phyloP scores from a whole-genome alignment of 176 grass and related monocot genomes.

The Carex scoparia region DNA sequence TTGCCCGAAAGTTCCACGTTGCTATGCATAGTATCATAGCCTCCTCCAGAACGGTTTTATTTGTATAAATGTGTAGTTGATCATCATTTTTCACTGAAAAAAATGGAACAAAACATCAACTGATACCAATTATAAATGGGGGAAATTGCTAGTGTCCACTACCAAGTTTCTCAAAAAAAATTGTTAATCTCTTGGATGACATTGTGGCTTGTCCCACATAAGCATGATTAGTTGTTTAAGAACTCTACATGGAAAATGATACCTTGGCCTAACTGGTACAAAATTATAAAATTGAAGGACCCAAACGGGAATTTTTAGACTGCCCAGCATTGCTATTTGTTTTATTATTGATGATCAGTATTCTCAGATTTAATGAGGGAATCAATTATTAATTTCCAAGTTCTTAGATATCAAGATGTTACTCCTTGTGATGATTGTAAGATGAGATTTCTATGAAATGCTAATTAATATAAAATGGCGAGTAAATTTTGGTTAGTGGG shows the following conservation, averaged over 20 bases:
- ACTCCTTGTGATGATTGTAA: background rate
- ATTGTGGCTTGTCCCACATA: background rate
- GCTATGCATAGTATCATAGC: too few species aligned
- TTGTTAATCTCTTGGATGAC: background rate
- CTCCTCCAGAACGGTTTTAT: background rate
- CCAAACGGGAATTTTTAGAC: too few species aligned
- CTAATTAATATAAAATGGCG: background rate
- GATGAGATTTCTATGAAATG: background rate
- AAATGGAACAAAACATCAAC: background rate
- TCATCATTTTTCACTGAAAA: background rate
- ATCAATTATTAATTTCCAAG: too few species aligned
- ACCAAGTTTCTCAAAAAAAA: too few species aligned
- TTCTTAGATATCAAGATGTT: background rate
- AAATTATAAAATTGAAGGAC: background rate
- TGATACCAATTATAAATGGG: background rate
- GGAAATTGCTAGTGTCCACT: background rate
- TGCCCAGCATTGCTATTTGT: too few species aligned
- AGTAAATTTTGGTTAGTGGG: background rate
- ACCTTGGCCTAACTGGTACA: background rate
- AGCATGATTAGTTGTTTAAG: background rate
- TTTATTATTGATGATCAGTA: too few species aligned
- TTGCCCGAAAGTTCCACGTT: background rate
- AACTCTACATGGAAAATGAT: background rate
- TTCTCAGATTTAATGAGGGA: too few species aligned
- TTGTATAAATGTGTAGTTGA: background rate